These are phyloP conservation scores for Saccharomyces paradoxus DNA, from an alignment of 805 yeast species.

Conservation along the genomic window DNA sequence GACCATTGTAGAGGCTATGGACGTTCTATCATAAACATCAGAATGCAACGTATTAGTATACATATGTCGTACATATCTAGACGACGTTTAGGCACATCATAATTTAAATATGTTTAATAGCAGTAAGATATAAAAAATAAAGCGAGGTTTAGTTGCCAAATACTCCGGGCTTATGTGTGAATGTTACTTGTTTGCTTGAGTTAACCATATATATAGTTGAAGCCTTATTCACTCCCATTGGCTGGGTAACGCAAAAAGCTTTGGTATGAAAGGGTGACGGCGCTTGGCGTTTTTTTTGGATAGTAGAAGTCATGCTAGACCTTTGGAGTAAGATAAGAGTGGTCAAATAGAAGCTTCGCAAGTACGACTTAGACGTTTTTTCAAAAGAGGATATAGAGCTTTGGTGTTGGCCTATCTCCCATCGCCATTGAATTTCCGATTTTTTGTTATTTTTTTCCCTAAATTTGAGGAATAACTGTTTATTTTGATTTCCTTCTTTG, in stretches of 20 bases:
- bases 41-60: neutral
- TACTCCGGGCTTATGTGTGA: neutral
- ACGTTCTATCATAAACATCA: constrained; percentile 33
- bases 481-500: neutral
- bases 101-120: neutral
- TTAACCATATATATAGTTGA: neutral
- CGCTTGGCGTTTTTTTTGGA: neutral
- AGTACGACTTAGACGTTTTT: neutral
- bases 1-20: constrained; percentile 72
- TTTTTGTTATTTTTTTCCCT: neutral
- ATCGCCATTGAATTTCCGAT: neutral
- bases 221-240: neutral
- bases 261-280: neutral
- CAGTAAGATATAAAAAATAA: neutral
- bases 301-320: neutral
- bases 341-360: neutral
- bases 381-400: neutral
- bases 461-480: neutral
- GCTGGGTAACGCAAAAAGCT: neutral
- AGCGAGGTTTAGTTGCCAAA: neutral
- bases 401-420: neutral
- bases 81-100: neutral
- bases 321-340: neutral
- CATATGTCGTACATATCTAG: neutral
- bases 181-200: neutral